These are phyloP conservation scores for Lenwebbia sp. DNA, from an alignment of 345 rosid genomes.

Conservation along the genomic window DNA sequence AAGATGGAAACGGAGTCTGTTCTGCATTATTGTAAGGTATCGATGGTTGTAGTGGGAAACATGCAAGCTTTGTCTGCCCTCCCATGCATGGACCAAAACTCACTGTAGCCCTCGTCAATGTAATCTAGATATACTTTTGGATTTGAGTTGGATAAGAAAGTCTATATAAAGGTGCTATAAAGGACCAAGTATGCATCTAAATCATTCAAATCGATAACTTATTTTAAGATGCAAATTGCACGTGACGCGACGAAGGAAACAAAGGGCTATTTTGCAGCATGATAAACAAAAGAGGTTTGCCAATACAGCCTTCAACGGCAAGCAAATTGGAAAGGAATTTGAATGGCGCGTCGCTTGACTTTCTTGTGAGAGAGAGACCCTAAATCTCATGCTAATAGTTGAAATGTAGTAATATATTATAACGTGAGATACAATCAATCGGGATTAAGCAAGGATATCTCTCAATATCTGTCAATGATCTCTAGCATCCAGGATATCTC, in stretches of 20 bases:
- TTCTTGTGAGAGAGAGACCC: background rate
- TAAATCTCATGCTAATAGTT: background rate
- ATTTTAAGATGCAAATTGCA: background rate
- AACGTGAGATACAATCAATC: no score
- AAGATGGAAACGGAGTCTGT: background rate
- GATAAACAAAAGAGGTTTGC: background rate
- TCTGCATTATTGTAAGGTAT: background rate
- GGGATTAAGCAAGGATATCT: no score
- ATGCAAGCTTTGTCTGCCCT: background rate
- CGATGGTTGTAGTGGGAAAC: background rate
- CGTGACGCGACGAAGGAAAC: background rate
- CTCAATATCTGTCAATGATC: no score
- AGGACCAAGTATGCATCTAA: background rate
- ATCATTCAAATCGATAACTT: background rate
- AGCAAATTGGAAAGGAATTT: background rate
- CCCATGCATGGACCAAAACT: background rate
- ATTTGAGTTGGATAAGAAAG: background rate
- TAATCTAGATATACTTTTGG: background rate
- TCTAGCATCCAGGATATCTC: no score
- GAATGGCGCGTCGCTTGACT: background rate
- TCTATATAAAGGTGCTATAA: background rate
- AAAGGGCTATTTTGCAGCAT: background rate
- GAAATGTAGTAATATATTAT: no score
- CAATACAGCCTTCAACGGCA: background rate
- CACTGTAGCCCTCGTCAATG: background rate